These are phyloP conservation scores for Bullera alba DNA, from an alignment of 768 basidiomycete species.

Conservation along the genomic window DNA sequence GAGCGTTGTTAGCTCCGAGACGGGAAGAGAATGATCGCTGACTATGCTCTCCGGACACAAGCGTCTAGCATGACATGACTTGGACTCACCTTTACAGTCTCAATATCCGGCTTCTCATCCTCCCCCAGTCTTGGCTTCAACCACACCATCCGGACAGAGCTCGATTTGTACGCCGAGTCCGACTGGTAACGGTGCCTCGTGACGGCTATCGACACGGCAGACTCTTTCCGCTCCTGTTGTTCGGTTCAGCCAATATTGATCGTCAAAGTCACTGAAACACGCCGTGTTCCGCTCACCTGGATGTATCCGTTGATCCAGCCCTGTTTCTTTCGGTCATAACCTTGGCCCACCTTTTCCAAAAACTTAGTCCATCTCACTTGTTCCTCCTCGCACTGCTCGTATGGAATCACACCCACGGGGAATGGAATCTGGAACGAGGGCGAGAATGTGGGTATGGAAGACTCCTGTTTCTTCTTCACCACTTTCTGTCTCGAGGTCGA, in stretches of 20 bases:
- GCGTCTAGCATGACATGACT: too few relatives aligned
- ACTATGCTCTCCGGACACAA: too few relatives aligned
- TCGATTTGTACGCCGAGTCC: background rate
- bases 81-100: constrained; percentile 25
- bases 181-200: constrained; percentile 1
- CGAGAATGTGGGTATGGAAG: constrained; percentile 2
- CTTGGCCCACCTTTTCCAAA: constrained; percentile 12
- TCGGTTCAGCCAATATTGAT: background rate
- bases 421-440: constrained; percentile 16
- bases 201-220: constrained; percentile 35
- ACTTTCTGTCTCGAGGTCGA: too few relatives aligned
- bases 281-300: constrained; percentile 14
- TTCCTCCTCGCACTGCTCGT: constrained; percentile 36
- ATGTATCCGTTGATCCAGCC: constrained; percentile 33
- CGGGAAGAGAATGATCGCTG: too few relatives aligned
- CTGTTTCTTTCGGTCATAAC: constrained; percentile 9
- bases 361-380: constrained; percentile 35
- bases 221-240: constrained; percentile 31
- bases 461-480: background rate
- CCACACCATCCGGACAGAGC: constrained; percentile 28
- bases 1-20: background rate
- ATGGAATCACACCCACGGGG: constrained; percentile 27
- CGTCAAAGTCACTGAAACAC: background rate
- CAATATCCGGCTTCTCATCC: constrained; percentile 20
- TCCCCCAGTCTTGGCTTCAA: constrained; percentile 13